phyloP scores from a whole-genome alignment of 768 basidiomycete species.

The Roridomyces roridus region DNA sequence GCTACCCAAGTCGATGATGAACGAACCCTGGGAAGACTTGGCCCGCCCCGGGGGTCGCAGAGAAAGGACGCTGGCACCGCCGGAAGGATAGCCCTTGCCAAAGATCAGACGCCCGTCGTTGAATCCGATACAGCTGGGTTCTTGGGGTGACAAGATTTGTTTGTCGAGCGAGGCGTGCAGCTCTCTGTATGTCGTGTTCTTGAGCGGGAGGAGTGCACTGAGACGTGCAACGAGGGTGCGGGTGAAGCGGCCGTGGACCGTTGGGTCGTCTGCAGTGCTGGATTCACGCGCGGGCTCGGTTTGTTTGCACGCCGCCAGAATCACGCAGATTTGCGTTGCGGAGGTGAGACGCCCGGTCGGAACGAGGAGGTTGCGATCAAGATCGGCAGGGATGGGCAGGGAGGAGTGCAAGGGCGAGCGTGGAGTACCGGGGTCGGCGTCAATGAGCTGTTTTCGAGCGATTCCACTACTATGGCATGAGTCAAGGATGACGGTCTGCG shows the following conservation, averaged over 20 bases:
- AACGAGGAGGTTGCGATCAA: background rate
- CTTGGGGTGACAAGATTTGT: too few relatives aligned
- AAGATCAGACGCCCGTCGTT: too few relatives aligned
- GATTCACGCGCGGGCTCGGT: background rate
- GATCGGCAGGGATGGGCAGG: background rate
- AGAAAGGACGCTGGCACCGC: too few relatives aligned
- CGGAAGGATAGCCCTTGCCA: too few relatives aligned
- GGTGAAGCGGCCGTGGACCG: too few relatives aligned
- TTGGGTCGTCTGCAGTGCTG: background rate
- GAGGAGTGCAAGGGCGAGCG: background rate
- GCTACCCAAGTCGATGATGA: conserved; percentile 3
- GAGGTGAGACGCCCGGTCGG: background rate
- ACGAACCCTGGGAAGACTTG: background rate
- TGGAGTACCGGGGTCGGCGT: background rate
- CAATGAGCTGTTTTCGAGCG: background rate
- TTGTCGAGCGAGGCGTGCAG: too few relatives aligned
- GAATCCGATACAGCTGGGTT: too few relatives aligned
- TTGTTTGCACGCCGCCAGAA: background rate
- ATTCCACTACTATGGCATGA: conserved; percentile 3
- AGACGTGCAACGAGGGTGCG: too few relatives aligned
- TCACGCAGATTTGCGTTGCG: background rate
- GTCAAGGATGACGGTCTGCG: conserved; percentile 6
- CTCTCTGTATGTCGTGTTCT: too few relatives aligned
- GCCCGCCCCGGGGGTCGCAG: too few relatives aligned
- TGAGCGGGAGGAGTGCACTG: too few relatives aligned